These are phyloP conservation scores for Artemisia annua DNA, from an alignment of 129 eudicot genomes.

Conservation along the genomic window DNA sequence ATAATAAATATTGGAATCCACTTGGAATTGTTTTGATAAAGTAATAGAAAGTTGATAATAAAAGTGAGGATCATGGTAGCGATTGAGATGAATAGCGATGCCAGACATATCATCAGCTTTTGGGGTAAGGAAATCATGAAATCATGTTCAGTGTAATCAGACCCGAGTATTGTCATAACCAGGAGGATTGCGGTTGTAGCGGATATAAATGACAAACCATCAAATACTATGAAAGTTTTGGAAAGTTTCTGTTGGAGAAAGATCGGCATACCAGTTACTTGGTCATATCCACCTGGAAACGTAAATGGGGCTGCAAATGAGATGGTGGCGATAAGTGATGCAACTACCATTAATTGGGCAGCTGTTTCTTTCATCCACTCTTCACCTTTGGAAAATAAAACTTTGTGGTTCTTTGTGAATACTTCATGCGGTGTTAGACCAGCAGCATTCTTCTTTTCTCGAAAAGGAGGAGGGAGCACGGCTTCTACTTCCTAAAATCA, in stretches of 20 bases:
- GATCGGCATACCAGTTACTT: slow-evolving; percentile 1
- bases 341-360: slow-evolving; percentile 1
- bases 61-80: slow-evolving; percentile 5
- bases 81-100: neutral
- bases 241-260: neutral
- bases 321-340: neutral
- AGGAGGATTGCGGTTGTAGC: neutral
- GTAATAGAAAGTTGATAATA: neutral
- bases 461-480: neutral
- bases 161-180: slow-evolving; percentile 1
- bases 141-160: neutral
- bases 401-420: neutral
- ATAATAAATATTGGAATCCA: neutral
- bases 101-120: slow-evolving; percentile 1
- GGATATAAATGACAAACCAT: neutral
- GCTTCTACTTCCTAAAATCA: neutral
- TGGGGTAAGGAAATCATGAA: slow-evolving; percentile 1
- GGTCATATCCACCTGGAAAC: slow-evolving; percentile 1
- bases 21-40: neutral
- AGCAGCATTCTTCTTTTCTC: slow-evolving; percentile 6
- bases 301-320: neutral
- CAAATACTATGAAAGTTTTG: neutral
- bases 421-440: neutral
- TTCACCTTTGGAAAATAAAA: neutral
- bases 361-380: slow-evolving; percentile 6